These are phyloP conservation scores for Yarrowia sp. DNA, from an alignment of 805 yeast genomes.

Conservation along the genomic window DNA sequence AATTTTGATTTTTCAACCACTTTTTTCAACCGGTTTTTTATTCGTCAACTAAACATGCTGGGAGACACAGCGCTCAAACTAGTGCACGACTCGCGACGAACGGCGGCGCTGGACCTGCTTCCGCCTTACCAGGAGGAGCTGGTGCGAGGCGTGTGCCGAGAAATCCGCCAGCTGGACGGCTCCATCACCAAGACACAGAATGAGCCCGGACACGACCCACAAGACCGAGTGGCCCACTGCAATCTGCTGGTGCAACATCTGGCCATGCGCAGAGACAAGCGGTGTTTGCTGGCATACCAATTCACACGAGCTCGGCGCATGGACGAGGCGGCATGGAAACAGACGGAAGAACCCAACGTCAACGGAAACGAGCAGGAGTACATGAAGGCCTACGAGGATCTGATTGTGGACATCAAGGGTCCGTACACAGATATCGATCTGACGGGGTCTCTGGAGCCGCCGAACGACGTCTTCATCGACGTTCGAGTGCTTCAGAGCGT, in stretches of 20 bases:
- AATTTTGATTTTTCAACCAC: background rate
- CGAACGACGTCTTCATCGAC: conserved; percentile 88
- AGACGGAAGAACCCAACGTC: conserved; percentile 54
- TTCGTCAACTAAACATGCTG: conserved; percentile 61
- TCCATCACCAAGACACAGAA: conserved; percentile 61
- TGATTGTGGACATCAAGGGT: conserved; percentile 78
- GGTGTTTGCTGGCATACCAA: conserved; percentile 88
- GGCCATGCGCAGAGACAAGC: conserved; percentile 84
- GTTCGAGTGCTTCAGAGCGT: conserved; percentile 93
- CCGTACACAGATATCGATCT: conserved; percentile 82
- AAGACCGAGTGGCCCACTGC: conserved; percentile 48
- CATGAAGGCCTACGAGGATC: conserved; percentile 69
- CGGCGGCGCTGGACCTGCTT: conserved; percentile 66
- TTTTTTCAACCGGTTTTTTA: background rate
- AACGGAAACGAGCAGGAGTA: conserved; percentile 85
- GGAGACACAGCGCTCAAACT: conserved; percentile 88
- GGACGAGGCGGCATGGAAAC: conserved; percentile 74
- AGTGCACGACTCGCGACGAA: conserved; percentile 82
- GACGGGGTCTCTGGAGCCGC: conserved; percentile 89
- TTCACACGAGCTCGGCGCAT: conserved; percentile 70
- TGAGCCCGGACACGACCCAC: conserved; percentile 44
- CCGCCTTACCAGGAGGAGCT: conserved; percentile 78
- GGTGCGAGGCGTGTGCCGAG: conserved; percentile 72
- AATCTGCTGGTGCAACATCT: conserved; percentile 68
- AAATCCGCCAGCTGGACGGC: conserved; percentile 58